Conservation (phyloP, 495 filamentous ascomycete genomes). For the Xylaria castorea region DNA sequence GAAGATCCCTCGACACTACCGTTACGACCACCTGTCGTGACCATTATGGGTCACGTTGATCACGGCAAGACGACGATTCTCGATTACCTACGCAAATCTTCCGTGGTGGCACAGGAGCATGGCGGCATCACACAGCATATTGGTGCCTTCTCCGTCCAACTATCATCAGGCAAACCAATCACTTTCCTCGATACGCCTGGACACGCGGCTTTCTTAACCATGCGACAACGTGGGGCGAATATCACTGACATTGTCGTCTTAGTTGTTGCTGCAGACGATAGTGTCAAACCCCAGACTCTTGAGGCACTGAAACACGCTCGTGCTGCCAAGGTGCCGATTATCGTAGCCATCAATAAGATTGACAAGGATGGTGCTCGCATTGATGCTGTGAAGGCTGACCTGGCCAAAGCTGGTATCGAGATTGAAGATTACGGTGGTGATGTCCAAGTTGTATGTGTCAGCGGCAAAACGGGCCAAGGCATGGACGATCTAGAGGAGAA, state of each 20-base stretch:
- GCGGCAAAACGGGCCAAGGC: constrained; percentile 91
- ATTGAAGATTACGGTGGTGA: constrained; percentile 97
- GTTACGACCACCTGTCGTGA: constrained; percentile 87
- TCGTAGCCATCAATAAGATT: constrained; percentile 98
- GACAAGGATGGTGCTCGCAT: constrained; percentile 83
- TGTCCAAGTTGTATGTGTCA: constrained; percentile 87
- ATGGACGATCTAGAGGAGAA: constrained; percentile 94
- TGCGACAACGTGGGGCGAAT: constrained; percentile 94
- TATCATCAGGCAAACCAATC: constrained; percentile 84
- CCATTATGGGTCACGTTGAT: constrained; percentile 99
- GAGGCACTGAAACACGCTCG: constrained; percentile 96
- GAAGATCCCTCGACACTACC: constrained; percentile 77
- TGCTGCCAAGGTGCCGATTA: constrained; percentile 89
- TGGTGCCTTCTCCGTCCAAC: constrained; percentile 92
- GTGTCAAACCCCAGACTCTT: constrained; percentile 95
- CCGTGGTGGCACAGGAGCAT: constrained; percentile 86
- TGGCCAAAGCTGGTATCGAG: constrained; percentile 83
- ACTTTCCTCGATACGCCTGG: constrained; percentile 98
- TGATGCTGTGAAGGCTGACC: constrained; percentile 85
- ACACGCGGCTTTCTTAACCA: constrained; percentile 92
- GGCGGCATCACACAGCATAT: constrained; percentile 99
- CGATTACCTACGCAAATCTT: constrained; percentile 92
- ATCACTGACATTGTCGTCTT: constrained; percentile 97
- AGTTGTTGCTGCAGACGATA: constrained; percentile 96
- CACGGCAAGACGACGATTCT: constrained; percentile 98